A percentile compares a stretch with the other conserved stretches of the same genome.
These are phyloP conservation scores for Crassisporium funariophilum DNA, from an alignment of 768 basidiomycete species.

Conservation along the genomic window DNA sequence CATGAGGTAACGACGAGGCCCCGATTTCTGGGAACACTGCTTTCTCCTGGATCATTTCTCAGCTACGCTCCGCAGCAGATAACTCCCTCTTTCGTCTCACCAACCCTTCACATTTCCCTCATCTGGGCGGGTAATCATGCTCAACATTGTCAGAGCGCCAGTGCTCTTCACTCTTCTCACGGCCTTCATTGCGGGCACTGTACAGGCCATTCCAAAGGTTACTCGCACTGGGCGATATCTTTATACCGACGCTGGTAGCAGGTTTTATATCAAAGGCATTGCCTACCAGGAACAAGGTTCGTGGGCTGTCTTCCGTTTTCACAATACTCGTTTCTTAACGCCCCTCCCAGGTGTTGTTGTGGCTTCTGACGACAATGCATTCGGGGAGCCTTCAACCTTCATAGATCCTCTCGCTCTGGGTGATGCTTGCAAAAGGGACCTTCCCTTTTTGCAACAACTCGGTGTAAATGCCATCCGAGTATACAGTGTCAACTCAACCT, in stretches of 20 bases:
- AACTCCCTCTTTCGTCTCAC: conserved; percentile 12
- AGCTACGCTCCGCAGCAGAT: no score
- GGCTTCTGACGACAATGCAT: conserved; percentile 55
- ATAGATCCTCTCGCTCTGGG: conserved; percentile 76
- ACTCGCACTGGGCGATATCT: conserved; percentile 78
- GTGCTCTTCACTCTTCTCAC: conserved; percentile 41
- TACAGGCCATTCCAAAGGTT: conserved; percentile 70
- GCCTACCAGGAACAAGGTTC: conserved; percentile 84
- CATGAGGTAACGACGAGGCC: no score
- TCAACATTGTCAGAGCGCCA: conserved; percentile 26
- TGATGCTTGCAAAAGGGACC: conserved; percentile 72
- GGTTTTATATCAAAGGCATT: conserved; percentile 89
- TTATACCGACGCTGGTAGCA: conserved; percentile 69
- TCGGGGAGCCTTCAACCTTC: conserved; percentile 73
- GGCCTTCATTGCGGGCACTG: conserved; percentile 46
- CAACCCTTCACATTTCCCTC: conserved; percentile 1
- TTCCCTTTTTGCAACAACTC: conserved; percentile 75
- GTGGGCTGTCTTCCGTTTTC: neutral
- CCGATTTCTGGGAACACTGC: no score
- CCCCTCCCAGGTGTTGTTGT: conserved; percentile 40
- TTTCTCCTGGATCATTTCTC: no score
- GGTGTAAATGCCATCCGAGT: conserved; percentile 82
- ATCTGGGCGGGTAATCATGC: conserved; percentile 10
- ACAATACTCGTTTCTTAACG: conserved; percentile 5
- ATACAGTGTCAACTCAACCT: conserved; percentile 81